phyloP scores from a whole-genome alignment of 2,329 filamentous ascomycete species.

The Teratosphaeria epicoccoides region DNA sequence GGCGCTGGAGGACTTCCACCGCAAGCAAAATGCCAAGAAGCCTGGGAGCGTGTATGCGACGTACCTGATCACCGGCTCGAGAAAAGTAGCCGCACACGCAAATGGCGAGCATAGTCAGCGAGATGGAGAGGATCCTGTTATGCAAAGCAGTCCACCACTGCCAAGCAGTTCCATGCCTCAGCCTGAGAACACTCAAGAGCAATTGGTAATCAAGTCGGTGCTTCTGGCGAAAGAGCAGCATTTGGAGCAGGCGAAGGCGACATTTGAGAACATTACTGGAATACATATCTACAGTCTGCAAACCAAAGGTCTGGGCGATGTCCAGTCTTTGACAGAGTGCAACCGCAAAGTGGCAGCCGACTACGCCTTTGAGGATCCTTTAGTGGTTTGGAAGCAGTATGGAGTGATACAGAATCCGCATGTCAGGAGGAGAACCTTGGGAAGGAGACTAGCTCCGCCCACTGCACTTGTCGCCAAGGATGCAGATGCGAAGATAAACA shows the following conservation, averaged over 20 bases:
- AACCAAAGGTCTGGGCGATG: conserved; percentile 52
- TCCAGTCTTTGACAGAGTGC: conserved; percentile 61
- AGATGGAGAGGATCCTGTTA: conserved; percentile 54
- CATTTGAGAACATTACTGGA: conserved; percentile 62
- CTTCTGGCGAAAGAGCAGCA: conserved; percentile 23
- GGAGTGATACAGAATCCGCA: conserved; percentile 66
- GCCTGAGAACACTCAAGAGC: conserved; percentile 31
- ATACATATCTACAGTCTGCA: conserved; percentile 84
- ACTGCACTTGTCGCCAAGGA: conserved; percentile 12
- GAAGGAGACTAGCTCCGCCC: conserved; percentile 30
- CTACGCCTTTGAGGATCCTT: conserved; percentile 47
- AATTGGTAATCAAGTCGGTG: conserved; percentile 35
- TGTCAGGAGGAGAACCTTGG: conserved; percentile 44
- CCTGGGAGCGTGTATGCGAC: conserved; percentile 74
- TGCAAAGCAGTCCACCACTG: conserved; percentile 55
- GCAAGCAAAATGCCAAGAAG: conserved; percentile 63
- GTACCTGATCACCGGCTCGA: conserved; percentile 73
- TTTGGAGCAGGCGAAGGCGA: conserved; percentile 42
- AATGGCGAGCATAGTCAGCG: conserved; percentile 34
- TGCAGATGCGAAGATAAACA: conserved; percentile 12
- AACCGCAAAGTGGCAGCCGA: conserved; percentile 52
- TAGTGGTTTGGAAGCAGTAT: conserved; percentile 51
- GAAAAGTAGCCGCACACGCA: conserved; percentile 22
- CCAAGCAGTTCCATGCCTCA: conserved; percentile 58
- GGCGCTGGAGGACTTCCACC: conserved; percentile 80